Percentiles rank a stretch among this genome's conserved stretches.
Evolutionary conservation across 225 moss, liverwort and hornwort species (phyloP).

Genomic region (Ulota crispa): DNA sequence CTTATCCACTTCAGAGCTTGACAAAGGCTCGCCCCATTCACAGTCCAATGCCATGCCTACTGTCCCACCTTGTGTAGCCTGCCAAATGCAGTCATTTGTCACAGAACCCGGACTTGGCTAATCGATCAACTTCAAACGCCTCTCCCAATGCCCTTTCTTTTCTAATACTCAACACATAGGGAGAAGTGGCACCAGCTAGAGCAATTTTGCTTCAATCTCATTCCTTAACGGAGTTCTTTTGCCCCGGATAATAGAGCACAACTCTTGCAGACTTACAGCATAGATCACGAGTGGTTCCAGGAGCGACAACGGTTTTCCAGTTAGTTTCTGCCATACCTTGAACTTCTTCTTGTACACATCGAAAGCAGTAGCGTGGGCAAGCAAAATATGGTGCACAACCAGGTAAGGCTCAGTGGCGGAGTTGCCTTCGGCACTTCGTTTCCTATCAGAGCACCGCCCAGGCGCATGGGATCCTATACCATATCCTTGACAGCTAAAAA

Average conservation of each 20-base stretch:
- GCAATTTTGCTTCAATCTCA: not conserved
- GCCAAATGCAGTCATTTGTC: conserved; percentile 24
- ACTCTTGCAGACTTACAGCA: not conserved
- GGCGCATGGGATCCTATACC: conserved; percentile 76
- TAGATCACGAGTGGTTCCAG: not conserved
- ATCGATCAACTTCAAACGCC: conserved; percentile 1
- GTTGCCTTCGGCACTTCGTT: conserved; percentile 53
- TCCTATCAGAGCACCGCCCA: conserved; percentile 71
- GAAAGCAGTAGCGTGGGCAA: conserved; percentile 74
- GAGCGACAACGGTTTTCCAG: not conserved
- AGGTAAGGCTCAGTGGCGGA: conserved; percentile 79
- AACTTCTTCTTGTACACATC: conserved; percentile 73
- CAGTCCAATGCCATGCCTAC: conserved; percentile 79
- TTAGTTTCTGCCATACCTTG: conserved; percentile 39
- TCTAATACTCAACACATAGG: not conserved
- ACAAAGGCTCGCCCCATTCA: conserved; percentile 80
- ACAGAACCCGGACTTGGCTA: not conserved
- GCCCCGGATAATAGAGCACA: not conserved
- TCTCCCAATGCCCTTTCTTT: not conserved
- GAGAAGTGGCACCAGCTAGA: conserved; percentile 5
- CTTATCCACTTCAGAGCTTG: conserved; percentile 59
- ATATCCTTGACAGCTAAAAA: conserved; percentile 52
- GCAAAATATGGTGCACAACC: conserved; percentile 61
- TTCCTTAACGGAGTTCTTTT: not conserved
- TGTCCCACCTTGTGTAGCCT: conserved; percentile 66